Evolutionary conservation across 139 green algal genomes (phyloP).

Genomic region (Auxenochlorella protothecoides): DNA sequence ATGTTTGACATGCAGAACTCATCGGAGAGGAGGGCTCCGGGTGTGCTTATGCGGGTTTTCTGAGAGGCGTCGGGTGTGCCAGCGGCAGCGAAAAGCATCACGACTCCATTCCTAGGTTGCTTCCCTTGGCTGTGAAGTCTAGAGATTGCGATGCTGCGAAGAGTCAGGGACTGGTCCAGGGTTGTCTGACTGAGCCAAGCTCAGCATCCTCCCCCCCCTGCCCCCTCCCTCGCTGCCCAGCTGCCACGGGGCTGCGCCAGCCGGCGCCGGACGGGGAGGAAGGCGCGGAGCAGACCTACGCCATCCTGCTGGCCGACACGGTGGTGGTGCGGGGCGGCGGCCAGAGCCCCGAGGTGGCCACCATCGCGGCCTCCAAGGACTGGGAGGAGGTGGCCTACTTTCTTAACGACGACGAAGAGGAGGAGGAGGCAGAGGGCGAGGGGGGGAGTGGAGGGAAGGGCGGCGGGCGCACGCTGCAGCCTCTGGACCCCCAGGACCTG

Average conservation of each 20-base stretch:
- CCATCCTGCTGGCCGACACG: slow-evolving; percentile 83
- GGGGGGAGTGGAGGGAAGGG: slow-evolving; percentile 20
- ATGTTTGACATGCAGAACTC: no score
- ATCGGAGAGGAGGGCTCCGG: no score
- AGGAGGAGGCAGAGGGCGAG: slow-evolving; percentile 21
- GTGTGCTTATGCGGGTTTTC: no score
- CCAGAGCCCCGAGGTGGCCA: slow-evolving; percentile 50
- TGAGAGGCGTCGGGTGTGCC: no score
- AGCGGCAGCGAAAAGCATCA: no score
- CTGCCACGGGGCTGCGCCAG: slow-evolving; percentile 13
- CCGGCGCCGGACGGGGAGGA: slow-evolving; percentile 10
- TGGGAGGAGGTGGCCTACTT: slow-evolving; percentile 61
- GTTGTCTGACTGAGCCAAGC: no score
- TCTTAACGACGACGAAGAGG: slow-evolving; percentile 39
- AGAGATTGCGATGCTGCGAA: no score
- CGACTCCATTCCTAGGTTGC: no score
- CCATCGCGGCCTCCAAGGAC: slow-evolving; percentile 30
- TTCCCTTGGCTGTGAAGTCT: no score
- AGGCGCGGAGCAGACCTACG: slow-evolving; percentile 28
- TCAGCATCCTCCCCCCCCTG: background rate
- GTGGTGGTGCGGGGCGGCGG: slow-evolving; percentile 49
- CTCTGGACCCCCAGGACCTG: no score
- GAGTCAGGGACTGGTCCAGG: no score
- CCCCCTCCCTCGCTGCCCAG: slow-evolving; percentile 3
- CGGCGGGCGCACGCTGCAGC: background rate